Conservation (phyloP, 768 basidiomycete species). For the Heimioporus sp. region DNA sequence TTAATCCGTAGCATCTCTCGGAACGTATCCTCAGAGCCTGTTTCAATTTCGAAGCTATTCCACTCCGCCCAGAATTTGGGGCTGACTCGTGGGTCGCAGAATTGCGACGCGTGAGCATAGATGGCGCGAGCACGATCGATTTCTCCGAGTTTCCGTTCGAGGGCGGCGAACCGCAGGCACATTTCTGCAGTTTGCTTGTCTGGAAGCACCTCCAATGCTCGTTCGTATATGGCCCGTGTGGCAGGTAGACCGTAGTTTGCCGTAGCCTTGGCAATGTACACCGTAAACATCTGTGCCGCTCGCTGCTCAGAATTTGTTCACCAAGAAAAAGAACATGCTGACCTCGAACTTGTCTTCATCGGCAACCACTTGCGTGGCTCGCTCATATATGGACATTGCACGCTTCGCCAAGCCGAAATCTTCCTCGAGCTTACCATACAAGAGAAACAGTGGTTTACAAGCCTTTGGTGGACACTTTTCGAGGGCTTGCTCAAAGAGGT, state of each 20-base stretch:
- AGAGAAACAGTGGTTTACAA: constrained; percentile 91
- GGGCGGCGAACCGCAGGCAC: constrained; percentile 92
- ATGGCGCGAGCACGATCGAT: constrained; percentile 97
- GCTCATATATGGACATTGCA: constrained; percentile 93
- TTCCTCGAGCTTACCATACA: constrained; percentile 96
- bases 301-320: constrained; percentile 1
- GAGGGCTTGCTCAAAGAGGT: constrained; percentile 95
- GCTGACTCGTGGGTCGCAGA: constrained; percentile 93
- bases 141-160: constrained; percentile 97
- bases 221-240: constrained; percentile 94
- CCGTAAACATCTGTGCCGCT: constrained; percentile 77
- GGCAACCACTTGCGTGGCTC: constrained; percentile 82
- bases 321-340: constrained; percentile 18
- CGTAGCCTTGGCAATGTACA: constrained; percentile 97
- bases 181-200: constrained; percentile 95
- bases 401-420: constrained; percentile 94
- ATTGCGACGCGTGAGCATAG: constrained; percentile 97
- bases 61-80: constrained; percentile 96
- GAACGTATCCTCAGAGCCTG: constrained; percentile 98
- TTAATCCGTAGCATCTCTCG: constrained; percentile 93
- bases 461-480: constrained; percentile 95
- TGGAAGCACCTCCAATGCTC: constrained; percentile 89
- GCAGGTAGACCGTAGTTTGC: constrained; percentile 95
- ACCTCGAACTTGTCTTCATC: constrained; percentile 96
- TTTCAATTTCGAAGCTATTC: constrained; percentile 98